These are phyloP conservation scores for Arthrobotrys musiformis DNA, from an alignment of 2,329 filamentous ascomycete genomes.

Conservation along the genomic window DNA sequence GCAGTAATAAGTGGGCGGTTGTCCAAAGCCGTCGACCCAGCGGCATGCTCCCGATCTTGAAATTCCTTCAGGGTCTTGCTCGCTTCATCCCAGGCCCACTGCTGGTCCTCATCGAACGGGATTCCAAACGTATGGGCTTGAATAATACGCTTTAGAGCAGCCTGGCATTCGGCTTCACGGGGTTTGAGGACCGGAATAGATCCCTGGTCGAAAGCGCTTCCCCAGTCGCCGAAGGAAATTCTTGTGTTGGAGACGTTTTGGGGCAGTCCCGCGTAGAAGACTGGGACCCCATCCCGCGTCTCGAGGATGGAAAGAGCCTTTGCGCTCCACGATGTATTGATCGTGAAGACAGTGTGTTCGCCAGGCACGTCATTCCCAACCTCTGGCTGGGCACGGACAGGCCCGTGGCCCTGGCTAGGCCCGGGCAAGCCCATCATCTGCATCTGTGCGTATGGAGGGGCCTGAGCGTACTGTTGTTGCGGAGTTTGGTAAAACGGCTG, in stretches of 20 bases:
- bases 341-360: slow-evolving; percentile 1
- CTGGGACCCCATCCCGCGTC: slow-evolving; percentile 16
- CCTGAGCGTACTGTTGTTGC: slow-evolving; percentile 18
- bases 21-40: slow-evolving; percentile 15
- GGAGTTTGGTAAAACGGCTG: not conserved
- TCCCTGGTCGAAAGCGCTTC: not conserved
- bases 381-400: not conserved
- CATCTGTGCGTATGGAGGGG: slow-evolving; percentile 17
- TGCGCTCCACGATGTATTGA: slow-evolving; percentile 5
- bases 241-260: not conserved
- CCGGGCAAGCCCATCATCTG: not conserved
- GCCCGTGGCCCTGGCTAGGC: slow-evolving; percentile 2
- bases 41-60: slow-evolving; percentile 29
- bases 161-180: not conserved
- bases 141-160: not conserved
- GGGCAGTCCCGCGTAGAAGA: slow-evolving; percentile 22
- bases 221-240: slow-evolving; percentile 24
- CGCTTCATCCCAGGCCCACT: slow-evolving; percentile 27
- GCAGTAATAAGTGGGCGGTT: slow-evolving; percentile 5
- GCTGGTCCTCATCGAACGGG: slow-evolving; percentile 34
- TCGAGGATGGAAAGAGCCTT: slow-evolving; percentile 11
- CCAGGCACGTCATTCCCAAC: slow-evolving; percentile 24
- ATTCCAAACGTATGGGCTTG: slow-evolving; percentile 6
- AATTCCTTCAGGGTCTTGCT: slow-evolving; percentile 16
- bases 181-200: not conserved